Percentiles rank a stretch among this genome's conserved stretches.
phyloP scores from a whole-genome alignment of 2,329 filamentous ascomycete species.

The Diaporthe aspalathi region DNA sequence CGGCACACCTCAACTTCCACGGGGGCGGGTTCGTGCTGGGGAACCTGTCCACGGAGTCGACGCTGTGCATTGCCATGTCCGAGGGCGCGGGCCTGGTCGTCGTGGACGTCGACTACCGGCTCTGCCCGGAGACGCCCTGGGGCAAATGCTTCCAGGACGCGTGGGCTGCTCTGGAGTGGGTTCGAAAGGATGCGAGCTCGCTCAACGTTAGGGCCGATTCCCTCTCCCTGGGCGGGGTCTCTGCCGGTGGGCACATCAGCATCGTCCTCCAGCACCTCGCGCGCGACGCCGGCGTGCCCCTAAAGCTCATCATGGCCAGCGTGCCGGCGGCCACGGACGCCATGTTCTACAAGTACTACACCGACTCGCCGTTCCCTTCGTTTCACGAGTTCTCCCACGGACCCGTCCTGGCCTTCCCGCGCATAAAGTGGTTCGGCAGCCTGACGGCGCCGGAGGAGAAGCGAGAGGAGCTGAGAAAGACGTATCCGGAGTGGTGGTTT shows the following conservation, averaged over 20 bases:
- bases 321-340: constrained; percentile 46
- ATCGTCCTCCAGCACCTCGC: constrained; percentile 52
- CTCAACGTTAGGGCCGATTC: constrained; percentile 50
- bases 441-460: constrained; percentile 46
- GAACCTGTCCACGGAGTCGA: constrained; percentile 48
- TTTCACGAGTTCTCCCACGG: constrained; percentile 50
- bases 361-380: constrained; percentile 50
- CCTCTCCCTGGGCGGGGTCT: constrained; percentile 53
- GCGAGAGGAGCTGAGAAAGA: constrained; percentile 42
- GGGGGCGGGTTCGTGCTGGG: constrained; percentile 54
- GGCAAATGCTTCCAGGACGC: constrained; percentile 53
- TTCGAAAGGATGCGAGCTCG: constrained; percentile 39
- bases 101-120: constrained; percentile 54
- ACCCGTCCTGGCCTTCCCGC: constrained; percentile 50
- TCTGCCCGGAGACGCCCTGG: constrained; percentile 50
- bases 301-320: constrained; percentile 50
- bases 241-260: constrained; percentile 51
- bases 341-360: constrained; percentile 47
- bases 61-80: constrained; percentile 51
- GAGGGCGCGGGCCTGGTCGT: constrained; percentile 52
- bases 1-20: constrained; percentile 52
- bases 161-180: constrained; percentile 52
- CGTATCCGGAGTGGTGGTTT: constrained; percentile 51
- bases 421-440: constrained; percentile 49
- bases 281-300: constrained; percentile 50